Evolutionary conservation across 2,329 filamentous ascomycete genomes (phyloP), one percentile per base, ranked within the genome.

Genomic region (Geosmithia morbida): DNA sequence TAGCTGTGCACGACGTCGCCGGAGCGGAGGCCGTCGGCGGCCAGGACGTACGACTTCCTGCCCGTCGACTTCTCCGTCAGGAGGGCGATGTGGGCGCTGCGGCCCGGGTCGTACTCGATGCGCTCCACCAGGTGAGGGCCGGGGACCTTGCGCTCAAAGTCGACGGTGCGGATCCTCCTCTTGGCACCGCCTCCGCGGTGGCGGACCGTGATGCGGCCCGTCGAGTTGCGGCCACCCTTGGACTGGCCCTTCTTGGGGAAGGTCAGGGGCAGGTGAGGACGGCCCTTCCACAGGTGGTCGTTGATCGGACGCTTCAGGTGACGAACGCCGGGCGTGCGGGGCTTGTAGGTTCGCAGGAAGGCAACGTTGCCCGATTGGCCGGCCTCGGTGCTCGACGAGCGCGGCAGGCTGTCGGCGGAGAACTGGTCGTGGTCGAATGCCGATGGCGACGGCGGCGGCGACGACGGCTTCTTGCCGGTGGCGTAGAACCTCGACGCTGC

Each of bases 1-100:
- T 92, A 98, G 66, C 88, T 96, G 69, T 97, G 84, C 16, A 98
- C 82, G 20, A 85, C 74, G 62, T 98, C 92, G 40, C 94, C 94
- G 4, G 85, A 86, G 51, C 90, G 75, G 79, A 96, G 83, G 11
- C 92, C 92, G 56, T 98, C 92, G 1, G 92, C 79, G n/a, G 92
- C 92, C 50, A 98, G 72, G 53, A 98, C 94, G 64, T 98, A 98
- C 54, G 82, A 87, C 67, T 92, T 82, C 54, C 75, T 76, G 13
- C 80, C 77, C 0, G 84, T 90, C 44, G 79, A 75, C 53, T 87
- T 70, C 56, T 85, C 81, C 45, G 80, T 88, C 44, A 96, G 59
- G 48, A 98, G 74, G 6, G 92, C 92, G 64, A 98, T 89, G 61
- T 98, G 92, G 14, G 90, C 87, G 57, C 81, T 94, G 46, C 92